Conservation (phyloP, 148 eudicot genomes). For the Fagopyrum esculentum region DNA sequence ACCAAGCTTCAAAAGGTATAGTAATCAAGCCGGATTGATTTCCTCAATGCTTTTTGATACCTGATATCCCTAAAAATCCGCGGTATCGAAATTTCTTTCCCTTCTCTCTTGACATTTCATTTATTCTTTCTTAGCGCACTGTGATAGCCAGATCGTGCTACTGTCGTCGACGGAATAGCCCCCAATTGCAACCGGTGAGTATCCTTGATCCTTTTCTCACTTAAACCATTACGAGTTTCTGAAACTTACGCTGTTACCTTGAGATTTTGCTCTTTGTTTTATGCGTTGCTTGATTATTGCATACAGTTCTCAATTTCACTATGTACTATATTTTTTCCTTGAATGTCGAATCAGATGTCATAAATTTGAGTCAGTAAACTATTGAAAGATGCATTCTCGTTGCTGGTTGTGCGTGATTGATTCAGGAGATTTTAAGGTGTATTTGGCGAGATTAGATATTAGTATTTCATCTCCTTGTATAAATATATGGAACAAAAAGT, state of each 20-base stretch:
- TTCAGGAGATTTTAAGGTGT: not conserved
- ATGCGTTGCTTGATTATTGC: not conserved
- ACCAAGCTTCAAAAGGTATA: too few species aligned
- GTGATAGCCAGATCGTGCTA: too few species aligned
- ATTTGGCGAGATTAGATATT: not conserved
- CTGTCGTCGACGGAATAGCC: not conserved
- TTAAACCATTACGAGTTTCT: not conserved
- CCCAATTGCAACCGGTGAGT: slow-evolving; percentile 2
- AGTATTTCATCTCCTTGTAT: not conserved
- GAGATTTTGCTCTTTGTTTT: not conserved
- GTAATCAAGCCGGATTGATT: too few species aligned
- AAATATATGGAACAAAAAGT: not conserved
- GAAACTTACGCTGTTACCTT: not conserved
- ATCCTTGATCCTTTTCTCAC: not conserved
- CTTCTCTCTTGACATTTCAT: too few species aligned
- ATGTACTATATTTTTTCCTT: not conserved
- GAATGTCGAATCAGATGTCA: too few species aligned
- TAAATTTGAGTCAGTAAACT: not conserved
- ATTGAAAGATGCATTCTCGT: not conserved
- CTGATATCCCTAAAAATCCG: too few species aligned
- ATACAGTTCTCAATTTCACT: not conserved
- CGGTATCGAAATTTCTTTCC: too few species aligned
- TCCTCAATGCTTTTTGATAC: too few species aligned
- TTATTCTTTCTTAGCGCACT: too few species aligned
- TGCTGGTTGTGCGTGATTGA: not conserved